Conservation (phyloP, 2,329 filamentous ascomycete genomes). For the Fusarium denticulatum region DNA sequence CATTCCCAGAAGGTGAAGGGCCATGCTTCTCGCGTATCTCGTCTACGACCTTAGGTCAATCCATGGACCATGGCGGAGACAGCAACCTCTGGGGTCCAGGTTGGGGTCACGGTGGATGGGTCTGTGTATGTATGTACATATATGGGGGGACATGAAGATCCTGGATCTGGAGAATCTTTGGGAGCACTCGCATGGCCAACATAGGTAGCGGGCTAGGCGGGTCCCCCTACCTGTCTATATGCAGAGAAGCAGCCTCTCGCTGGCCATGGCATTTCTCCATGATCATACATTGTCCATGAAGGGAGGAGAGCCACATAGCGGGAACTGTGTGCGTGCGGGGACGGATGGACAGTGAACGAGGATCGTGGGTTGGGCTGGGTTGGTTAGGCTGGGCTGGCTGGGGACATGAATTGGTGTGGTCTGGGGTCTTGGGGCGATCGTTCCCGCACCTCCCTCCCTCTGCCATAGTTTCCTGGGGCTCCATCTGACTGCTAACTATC, state of each 20-base stretch:
- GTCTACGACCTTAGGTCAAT: conserved; percentile 29
- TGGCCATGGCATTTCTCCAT: conserved; percentile 21
- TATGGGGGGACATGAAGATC: conserved; percentile 29
- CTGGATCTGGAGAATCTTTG: conserved; percentile 23
- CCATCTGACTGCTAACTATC: background rate
- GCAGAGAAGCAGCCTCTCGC: conserved; percentile 21
- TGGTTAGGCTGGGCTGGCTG: conserved; percentile 6
- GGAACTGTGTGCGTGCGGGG: conserved; percentile 38
- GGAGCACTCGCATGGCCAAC: conserved; percentile 26
- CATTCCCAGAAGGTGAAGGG: conserved; percentile 14
- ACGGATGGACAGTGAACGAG: conserved; percentile 15
- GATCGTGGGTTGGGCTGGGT: conserved; percentile 22
- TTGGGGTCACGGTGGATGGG: conserved; percentile 34
- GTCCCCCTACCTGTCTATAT: conserved; percentile 14
- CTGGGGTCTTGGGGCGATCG: conserved; percentile 47
- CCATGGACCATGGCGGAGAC: conserved; percentile 26
- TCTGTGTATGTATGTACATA: conserved; percentile 9
- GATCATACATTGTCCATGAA: conserved; percentile 19
- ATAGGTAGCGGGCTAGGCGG: conserved; percentile 4
- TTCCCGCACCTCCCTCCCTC: conserved; percentile 46
- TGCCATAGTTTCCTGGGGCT: background rate
- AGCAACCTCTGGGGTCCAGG: conserved; percentile 30
- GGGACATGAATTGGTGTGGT: conserved; percentile 38
- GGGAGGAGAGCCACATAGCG: conserved; percentile 29
- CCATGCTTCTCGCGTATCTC: conserved; percentile 44